Evolutionary conservation across 1,284 basidiomycete species (phyloP).

Genomic region (Boletus subluridellus): DNA sequence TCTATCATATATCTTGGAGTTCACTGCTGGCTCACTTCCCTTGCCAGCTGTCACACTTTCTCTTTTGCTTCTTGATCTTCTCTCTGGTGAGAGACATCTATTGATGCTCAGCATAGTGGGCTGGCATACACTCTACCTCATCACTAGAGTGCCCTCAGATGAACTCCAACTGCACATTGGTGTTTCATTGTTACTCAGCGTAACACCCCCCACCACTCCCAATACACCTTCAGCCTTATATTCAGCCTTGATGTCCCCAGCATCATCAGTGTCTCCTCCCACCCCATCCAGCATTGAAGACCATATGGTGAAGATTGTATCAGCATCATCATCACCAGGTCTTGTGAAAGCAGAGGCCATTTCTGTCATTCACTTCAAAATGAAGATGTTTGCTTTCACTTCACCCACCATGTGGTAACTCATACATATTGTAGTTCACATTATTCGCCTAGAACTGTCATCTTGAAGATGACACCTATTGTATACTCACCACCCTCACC

Average conservation of each 20-base stretch:
- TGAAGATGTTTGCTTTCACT: conserved; percentile 49
- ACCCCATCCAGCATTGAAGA: conserved; percentile 52
- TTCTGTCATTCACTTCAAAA: conserved; percentile 34
- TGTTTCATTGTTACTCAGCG: too few species aligned
- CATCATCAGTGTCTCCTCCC: conserved; percentile 52
- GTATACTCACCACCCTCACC: conserved; percentile 22
- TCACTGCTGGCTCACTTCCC: too few species aligned
- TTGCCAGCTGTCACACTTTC: too few species aligned
- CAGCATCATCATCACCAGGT: conserved; percentile 38
- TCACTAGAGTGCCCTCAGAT: too few species aligned
- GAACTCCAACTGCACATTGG: too few species aligned
- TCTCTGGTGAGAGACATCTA: too few species aligned
- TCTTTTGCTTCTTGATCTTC: too few species aligned
- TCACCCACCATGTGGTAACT: conserved; percentile 47
- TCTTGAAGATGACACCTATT: conserved; percentile 34
- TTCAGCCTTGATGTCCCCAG: conserved; percentile 50
- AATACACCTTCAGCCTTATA: conserved; percentile 49
- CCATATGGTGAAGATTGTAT: conserved; percentile 44
- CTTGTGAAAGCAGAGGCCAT: conserved; percentile 33
- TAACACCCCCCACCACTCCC: conserved; percentile 41
- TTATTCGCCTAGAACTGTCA: conserved; percentile 27
- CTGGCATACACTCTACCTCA: too few species aligned
- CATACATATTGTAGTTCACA: conserved; percentile 18
- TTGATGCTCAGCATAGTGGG: too few species aligned
- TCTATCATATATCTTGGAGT: too few species aligned